These are phyloP conservation scores for Calocybe gangraenosa DNA, from an alignment of 768 basidiomycete species.

Conservation along the genomic window DNA sequence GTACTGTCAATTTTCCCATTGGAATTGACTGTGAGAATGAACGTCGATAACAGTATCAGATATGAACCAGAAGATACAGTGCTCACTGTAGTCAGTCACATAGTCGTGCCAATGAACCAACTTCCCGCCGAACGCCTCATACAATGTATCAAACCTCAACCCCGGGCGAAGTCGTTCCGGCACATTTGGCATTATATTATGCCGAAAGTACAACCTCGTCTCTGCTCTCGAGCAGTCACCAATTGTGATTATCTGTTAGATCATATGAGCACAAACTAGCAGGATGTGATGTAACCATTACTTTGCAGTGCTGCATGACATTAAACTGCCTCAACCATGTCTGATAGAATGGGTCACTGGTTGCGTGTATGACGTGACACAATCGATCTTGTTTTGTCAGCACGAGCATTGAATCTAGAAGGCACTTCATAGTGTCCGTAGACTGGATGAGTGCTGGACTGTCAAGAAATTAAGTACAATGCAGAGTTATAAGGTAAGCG, in stretches of 20 bases:
- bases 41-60: background rate
- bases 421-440: constrained; percentile 75
- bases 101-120: constrained; percentile 82
- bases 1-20: constrained; percentile 68
- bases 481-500: background rate
- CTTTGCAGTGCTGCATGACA: constrained; percentile 82
- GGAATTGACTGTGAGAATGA: constrained; percentile 54
- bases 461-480: constrained; percentile 1
- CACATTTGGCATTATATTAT: constrained; percentile 63
- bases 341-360: constrained; percentile 83
- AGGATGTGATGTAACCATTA: constrained; percentile 18
- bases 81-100: constrained; percentile 65
- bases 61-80: constrained; percentile 1
- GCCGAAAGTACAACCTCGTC: constrained; percentile 60
- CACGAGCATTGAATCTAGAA: constrained; percentile 83
- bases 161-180: constrained; percentile 52
- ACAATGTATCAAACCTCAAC: constrained; percentile 69
- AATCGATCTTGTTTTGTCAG: constrained; percentile 85
- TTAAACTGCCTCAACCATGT: constrained; percentile 79
- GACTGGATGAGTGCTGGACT: constrained; percentile 77
- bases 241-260: constrained; percentile 66
- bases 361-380: constrained; percentile 78
- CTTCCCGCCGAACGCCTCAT: constrained; percentile 81
- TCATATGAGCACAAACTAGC: background rate
- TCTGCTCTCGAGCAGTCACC: constrained; percentile 77